Base-by-base conservation (phyloP, 176 grass and related monocot species). In the Carex parvula region DNA sequence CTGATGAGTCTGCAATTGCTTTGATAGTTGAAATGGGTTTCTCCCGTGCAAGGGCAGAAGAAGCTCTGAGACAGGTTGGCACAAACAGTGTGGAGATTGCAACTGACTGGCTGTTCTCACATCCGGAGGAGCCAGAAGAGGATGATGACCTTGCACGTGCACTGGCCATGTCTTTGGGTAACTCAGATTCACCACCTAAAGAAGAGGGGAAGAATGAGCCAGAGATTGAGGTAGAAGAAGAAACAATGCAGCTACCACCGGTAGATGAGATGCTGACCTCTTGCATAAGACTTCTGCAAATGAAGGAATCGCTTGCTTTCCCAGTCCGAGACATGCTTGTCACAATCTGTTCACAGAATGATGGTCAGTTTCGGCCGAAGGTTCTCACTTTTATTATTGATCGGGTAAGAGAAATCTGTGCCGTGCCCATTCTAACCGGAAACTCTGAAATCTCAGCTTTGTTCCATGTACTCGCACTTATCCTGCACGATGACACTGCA, bases 21-120 rank as follows among this genome's bases (percentile, higher is more conserved):
- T 15, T 99, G 82, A 99, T 99, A 71, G 91, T 99, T 62, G 96
- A 99, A 79, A 99, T 99, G 96, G 96, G 96, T 8, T 99, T 99
- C 86, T 86, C 93, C 81, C 91, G 88, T 80, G 91, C 85, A 18
- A 92, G 96, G 84, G 96, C 96, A 78, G 96, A 99, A 93, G 96
- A 95, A 87, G 93, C 96, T 86, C 68, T 99, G 55, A 87, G 96
- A 71, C 96, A 95, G 68, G 93, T 95, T 88, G 93, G 93, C 79
- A 90, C 89, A 58, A 95, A 95, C 67, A 99, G 93, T 88, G 96
- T 99, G 85, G 96, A 99, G 83, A 90, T 93, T 81, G 96, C 96
- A 78, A 95, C 93, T 84, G 96, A 99, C 83, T 99, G 96, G 93
- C 86, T 99, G 58, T 95, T 99, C 86, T 92, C 96, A 84, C 91